Evolutionary conservation across 1,284 basidiomycete species (phyloP).

Genomic region (Moesziomyces sp.): DNA sequence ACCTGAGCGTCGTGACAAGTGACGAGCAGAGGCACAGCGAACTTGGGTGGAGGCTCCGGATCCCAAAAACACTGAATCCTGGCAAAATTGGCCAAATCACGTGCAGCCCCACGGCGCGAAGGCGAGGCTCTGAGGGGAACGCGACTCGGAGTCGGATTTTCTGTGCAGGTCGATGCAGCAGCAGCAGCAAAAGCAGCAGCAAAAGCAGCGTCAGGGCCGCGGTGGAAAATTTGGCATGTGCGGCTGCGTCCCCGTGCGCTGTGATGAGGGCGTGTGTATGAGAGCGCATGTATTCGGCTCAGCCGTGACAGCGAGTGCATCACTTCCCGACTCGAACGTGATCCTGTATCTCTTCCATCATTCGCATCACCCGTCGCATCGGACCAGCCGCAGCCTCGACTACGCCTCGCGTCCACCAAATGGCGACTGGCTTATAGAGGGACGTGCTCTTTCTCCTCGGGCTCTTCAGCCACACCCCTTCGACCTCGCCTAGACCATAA

Average conservation of each 20-base stretch:
- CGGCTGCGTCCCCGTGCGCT: not conserved
- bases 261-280: not conserved
- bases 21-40: not conserved
- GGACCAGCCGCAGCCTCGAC: not conserved
- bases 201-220: too few species aligned
- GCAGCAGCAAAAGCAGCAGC: too few species aligned
- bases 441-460: too few species aligned
- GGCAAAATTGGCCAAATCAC: conserved; percentile 16
- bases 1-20: too few species aligned
- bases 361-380: not conserved
- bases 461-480: too few species aligned
- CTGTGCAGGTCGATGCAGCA: not conserved
- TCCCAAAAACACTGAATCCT: not conserved
- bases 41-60: not conserved
- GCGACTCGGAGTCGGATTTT: not conserved
- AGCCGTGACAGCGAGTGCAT: not conserved
- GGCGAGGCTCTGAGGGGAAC: not conserved
- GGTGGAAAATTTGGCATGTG: too few species aligned
- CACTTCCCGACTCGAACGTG: not conserved
- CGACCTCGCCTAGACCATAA: too few species aligned
- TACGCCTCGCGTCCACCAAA: not conserved
- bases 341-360: not conserved
- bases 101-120: conserved; percentile 24
- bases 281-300: not conserved
- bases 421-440: not conserved